Conservation (phyloP, 257 asterid species). For the Catharanthus roseus region DNA sequence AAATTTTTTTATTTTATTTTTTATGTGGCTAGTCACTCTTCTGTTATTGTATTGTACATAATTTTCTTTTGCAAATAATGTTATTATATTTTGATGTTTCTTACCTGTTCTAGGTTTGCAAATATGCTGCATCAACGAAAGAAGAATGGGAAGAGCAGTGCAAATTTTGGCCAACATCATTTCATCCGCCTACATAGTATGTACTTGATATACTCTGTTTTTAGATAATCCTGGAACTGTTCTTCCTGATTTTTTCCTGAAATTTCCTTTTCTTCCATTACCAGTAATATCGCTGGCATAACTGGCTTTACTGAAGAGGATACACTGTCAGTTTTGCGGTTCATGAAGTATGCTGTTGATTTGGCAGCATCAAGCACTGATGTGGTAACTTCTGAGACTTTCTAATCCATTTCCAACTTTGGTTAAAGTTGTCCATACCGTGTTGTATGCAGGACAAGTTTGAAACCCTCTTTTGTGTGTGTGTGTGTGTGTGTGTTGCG, state of each 20-base stretch:
- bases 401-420: background rate
- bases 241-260: slow-evolving; percentile 1
- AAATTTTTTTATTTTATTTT: too few species aligned
- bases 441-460: background rate
- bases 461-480: background rate
- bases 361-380: slow-evolving; percentile 51
- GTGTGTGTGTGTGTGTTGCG: background rate
- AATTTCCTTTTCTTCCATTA: slow-evolving; percentile 21
- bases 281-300: slow-evolving; percentile 81
- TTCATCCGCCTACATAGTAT: slow-evolving; percentile 88
- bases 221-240: background rate
- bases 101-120: slow-evolving; percentile 54
- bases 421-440: background rate
- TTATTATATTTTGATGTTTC: background rate
- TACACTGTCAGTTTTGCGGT: slow-evolving; percentile 45
- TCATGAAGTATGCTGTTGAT: slow-evolving; percentile 59
- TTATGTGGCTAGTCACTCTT: background rate
- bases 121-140: slow-evolving; percentile 76
- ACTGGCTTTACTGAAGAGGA: slow-evolving; percentile 81
- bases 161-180: slow-evolving; percentile 96
- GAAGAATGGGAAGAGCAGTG: slow-evolving; percentile 98
- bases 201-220: slow-evolving; percentile 18
- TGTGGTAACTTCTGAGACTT: slow-evolving; percentile 36
- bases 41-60: background rate
- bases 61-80: background rate